Percentiles rank a stretch among this genome's conserved stretches.
phyloP scores from a whole-genome alignment of 139 green algal species.

The Eudorina sp. region DNA sequence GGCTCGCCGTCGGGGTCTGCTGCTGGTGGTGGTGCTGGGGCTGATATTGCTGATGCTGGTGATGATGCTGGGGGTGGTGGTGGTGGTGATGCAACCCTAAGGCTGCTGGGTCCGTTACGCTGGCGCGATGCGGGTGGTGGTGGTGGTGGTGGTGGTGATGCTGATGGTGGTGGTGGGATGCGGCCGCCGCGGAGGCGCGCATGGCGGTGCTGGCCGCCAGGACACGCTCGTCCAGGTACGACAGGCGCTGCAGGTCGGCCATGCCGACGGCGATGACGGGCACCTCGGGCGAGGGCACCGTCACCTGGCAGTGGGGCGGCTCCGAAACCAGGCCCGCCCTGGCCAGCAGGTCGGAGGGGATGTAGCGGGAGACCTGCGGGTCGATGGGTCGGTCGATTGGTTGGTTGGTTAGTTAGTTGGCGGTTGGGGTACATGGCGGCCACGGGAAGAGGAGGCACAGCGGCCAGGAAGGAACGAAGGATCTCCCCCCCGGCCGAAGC shows the following conservation, averaged over 20 bases:
- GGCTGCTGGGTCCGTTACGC: background rate
- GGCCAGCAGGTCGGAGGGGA: slow-evolving; percentile 76
- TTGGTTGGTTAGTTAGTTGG: too few species aligned
- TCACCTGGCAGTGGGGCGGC: slow-evolving; percentile 77
- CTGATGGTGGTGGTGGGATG: background rate
- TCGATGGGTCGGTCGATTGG: too few species aligned
- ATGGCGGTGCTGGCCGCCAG: slow-evolving; percentile 5
- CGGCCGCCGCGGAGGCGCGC: background rate
- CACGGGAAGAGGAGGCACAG: too few species aligned
- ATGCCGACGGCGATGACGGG: slow-evolving; percentile 64
- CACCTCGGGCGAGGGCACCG: slow-evolving; percentile 59
- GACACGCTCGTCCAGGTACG: slow-evolving; percentile 45
- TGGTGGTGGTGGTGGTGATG: background rate
- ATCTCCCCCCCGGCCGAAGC: too few species aligned
- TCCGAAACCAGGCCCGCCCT: slow-evolving; percentile 75
- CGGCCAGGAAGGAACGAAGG: too few species aligned
- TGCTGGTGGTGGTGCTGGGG: background rate
- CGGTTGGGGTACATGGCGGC: too few species aligned
- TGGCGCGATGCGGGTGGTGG: background rate
- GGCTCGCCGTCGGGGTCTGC: background rate
- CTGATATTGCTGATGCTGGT: too few species aligned
- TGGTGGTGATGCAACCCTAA: background rate
- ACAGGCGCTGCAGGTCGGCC: slow-evolving; percentile 67
- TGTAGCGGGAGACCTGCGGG: slow-evolving; percentile 45
- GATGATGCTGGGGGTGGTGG: background rate